phyloP scores from a whole-genome alignment of 345 rosid species.

The Populus simonii region DNA sequence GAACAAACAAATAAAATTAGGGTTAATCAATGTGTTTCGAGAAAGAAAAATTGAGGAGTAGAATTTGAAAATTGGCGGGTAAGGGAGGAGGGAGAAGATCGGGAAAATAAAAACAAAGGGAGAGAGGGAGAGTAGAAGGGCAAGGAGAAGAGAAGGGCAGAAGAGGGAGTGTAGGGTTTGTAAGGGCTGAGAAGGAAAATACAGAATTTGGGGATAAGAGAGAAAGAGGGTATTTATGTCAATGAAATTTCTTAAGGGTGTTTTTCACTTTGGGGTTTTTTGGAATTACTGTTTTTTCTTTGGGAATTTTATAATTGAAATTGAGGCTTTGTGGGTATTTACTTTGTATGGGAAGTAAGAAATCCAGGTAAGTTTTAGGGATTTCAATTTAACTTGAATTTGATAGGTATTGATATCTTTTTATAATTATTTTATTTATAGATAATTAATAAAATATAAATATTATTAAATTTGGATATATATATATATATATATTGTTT shows the following conservation, averaged over 20 bases:
- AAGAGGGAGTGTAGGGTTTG: constrained; percentile 15
- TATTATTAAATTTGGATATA: no score
- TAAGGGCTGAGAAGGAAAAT: constrained; percentile 22
- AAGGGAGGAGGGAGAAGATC: constrained; percentile 25
- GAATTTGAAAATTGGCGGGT: constrained; percentile 28
- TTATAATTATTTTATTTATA: no score
- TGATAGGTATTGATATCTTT: no score
- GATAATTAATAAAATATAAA: no score
- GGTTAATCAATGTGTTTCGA: background rate
- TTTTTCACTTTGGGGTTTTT: background rate
- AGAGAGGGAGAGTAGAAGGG: constrained; percentile 1
- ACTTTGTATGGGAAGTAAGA: no score
- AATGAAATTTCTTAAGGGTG: background rate
- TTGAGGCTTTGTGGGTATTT: background rate
- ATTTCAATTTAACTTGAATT: no score
- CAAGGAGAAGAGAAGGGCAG: constrained; percentile 16
- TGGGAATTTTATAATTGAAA: background rate
- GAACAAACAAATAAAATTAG: background rate
- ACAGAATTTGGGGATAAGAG: background rate
- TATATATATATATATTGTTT: no score
- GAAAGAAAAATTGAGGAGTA: background rate
- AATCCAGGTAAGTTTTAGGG: no score
- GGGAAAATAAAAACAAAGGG: constrained; percentile 4
- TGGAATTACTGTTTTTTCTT: background rate
- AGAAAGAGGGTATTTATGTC: constrained; percentile 17